A percentile compares a stretch with the other conserved stretches of the same genome.
Evolutionary conservation across 106 monocot genomes (phyloP).

Genomic region (Gastrodia elata): DNA sequence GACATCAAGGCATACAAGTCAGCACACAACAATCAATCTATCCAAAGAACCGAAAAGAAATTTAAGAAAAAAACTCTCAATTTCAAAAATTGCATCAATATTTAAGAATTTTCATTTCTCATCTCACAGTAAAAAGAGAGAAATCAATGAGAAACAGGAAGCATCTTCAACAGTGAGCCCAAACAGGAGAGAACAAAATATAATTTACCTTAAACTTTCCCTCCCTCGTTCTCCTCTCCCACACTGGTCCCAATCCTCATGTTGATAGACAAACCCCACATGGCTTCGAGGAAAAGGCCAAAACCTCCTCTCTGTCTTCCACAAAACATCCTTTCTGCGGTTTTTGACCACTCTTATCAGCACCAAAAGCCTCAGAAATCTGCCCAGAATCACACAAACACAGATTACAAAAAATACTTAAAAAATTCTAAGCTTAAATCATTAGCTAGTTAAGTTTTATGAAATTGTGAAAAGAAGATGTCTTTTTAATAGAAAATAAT

Average conservation of each 20-base stretch:
- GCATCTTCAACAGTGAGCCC: slow-evolving; percentile 1
- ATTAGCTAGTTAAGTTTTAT: too few species aligned
- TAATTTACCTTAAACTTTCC: neutral
- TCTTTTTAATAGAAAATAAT: neutral
- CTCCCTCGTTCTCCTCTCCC: neutral
- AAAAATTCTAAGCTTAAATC: neutral
- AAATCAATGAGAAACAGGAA: neutral
- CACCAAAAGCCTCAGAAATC: neutral
- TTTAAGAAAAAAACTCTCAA: neutral
- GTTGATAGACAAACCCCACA: slow-evolving; percentile 8
- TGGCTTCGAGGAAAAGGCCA: slow-evolving; percentile 5
- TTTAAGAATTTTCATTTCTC: neutral
- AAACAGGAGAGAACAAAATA: slow-evolving; percentile 1
- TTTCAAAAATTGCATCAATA: neutral
- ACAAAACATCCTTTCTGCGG: slow-evolving; percentile 3
- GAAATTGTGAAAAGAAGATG: neutral
- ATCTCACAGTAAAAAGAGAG: neutral
- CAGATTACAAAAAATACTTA: neutral
- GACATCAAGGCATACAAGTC: too few species aligned
- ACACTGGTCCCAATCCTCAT: neutral
- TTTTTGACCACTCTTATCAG: neutral
- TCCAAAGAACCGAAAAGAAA: too few species aligned
- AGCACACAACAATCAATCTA: too few species aligned
- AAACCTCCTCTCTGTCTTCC: neutral
- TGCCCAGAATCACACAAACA: neutral